Base-by-base conservation (phyloP, 163 green algal genomes). In the Coccomyxa subellipsoidea region DNA sequence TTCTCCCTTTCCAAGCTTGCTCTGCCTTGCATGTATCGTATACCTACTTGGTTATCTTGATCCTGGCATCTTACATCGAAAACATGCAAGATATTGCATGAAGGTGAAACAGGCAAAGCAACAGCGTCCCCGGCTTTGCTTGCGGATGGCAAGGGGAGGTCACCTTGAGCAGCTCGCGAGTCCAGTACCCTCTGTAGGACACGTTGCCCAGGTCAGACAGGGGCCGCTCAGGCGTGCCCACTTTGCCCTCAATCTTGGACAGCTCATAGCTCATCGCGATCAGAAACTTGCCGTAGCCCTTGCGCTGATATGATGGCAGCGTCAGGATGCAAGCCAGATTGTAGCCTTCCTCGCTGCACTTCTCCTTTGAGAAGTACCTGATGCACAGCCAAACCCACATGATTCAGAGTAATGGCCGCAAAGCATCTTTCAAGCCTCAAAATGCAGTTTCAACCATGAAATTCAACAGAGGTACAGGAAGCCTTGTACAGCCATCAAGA, bases 311-410 rank as follows among this genome's bases (percentile, higher is more conserved):
- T 40, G 93, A 84, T 10, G 97, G 97, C 76, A 99, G 89, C 7
- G 94, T 98, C 31, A 99, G 91, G 91, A 99, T 99, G 90, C 97
- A 99, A 9, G 97, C 96, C 81, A 99, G 92, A 90, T 99, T 99
- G 90, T 98, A 98, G 18, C 95, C 95, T 86, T 99, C 96, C 89
- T 99, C 95, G 72, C 84, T 94, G 85, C 84, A 88, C 92, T 99
- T 99, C 90, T 99, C 96, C 89, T 98, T 95, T 83, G 81, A 89
- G 76, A 94, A 94, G 76, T 93, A 93, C 32, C 90, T 86, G 71
- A 8, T n/a, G 27, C 66, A 66, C 12, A 29, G 47, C 47, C 47
- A 66, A 66, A 29, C 47, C n/a, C n/a, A n/a, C n/a, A n/a, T n/a
- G n/a, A n/a, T n/a, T n/a, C n/a, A n/a, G n/a, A n/a, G n/a, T n/a